Base-by-base conservation (phyloP, 805 yeast genomes). In the Nakazawaea ernobii region DNA sequence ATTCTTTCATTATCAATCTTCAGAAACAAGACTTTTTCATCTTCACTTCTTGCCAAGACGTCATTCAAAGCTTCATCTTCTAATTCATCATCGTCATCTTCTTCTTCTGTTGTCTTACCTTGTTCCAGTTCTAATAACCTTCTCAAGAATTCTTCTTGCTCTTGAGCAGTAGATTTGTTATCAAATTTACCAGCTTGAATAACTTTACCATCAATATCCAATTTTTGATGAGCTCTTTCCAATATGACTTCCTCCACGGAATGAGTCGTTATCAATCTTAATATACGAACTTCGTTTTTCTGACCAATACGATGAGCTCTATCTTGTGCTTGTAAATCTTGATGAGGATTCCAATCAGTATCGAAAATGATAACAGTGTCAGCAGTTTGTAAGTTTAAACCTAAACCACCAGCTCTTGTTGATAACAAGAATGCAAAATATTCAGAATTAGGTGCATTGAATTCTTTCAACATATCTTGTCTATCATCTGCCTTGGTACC, bases 311-410 rank as follows among this genome's bases (percentile, higher is more conserved):
- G 79, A 64, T 86, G 95, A 1, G 95, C 95, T 71, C 95, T 75
- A 66, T 86, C 95, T 66, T 86, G 95, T 1, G 94, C 95, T 63
- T 86, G 95, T 59, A 86, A 77, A 79, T 86, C 95, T 65, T 86
- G 95, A 68, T 86, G 95, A 8, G 95, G 95, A 60, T 86, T 86
- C 95, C 95, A 86, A 68, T 86, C 95, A 13, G 92, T 84, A 63
- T 86, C 95, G 61, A 86, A 86, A 53, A 86, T 86, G 53, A 86
- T 80, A 49, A 86, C 95, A 0, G 95, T 86, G 61, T 86, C 95
- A 3, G 95, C 95, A 26, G 91, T 85, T 68, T 86, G 95, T 62
- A 86, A 77, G 64, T 86, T 86, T 59, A 86, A 74, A 60, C 95
- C 95, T 57, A 86, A 76, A 54, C 95, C 95, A 75, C 95, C 95